Percentiles rank a stretch among this genome's conserved stretches.
Conservation (phyloP, 1,139 yeast genomes). For the Saccharomyces pastorianus region DNA sequence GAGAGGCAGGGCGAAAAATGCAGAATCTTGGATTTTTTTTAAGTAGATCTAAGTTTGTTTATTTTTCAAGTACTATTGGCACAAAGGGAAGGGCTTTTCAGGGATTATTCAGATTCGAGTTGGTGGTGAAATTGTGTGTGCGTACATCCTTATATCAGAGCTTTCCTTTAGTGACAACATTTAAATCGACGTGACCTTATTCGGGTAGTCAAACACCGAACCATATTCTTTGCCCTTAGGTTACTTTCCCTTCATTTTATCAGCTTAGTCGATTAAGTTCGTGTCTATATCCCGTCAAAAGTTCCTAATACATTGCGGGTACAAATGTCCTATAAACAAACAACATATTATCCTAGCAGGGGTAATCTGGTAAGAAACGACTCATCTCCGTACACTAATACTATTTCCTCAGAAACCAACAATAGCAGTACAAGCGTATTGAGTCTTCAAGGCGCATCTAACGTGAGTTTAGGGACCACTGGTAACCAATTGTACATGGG, state of each 20-base stretch:
- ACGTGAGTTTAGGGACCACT: background rate
- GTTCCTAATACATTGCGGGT: slow-evolving; percentile 3
- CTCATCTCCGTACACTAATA: background rate
- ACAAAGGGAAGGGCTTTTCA: background rate
- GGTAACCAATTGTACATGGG: slow-evolving; percentile 45
- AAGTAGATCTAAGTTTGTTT: background rate
- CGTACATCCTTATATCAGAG: background rate
- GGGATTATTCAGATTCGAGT: background rate
- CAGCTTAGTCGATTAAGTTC: background rate
- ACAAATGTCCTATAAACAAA: slow-evolving; percentile 4
- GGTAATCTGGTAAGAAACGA: background rate
- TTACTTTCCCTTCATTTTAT: background rate
- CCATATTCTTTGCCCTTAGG: background rate
- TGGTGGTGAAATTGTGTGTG: background rate
- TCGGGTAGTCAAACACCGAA: background rate
- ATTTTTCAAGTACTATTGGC: background rate
- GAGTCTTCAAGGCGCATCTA: background rate
- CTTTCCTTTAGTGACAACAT: background rate
- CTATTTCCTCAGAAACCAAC: background rate
- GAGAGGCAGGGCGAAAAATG: background rate
- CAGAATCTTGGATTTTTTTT: background rate
- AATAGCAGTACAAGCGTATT: background rate
- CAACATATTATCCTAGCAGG: background rate
- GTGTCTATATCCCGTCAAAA: background rate
- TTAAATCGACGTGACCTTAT: background rate